Conservation (phyloP, 139 green algal species). For the Tetraselmis striata region DNA sequence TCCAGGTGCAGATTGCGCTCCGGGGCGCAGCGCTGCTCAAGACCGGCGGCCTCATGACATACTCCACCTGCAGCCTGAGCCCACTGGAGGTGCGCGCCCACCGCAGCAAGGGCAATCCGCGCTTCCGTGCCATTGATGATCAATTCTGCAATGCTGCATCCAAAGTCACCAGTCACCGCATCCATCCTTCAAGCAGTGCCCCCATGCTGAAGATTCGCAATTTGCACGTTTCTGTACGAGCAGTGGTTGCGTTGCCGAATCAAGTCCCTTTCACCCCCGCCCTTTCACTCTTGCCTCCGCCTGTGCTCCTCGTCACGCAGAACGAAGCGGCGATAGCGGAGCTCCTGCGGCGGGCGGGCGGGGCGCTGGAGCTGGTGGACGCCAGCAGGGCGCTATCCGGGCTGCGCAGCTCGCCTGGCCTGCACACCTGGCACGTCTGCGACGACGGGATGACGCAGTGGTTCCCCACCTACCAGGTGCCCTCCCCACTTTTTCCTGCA, state of each 20-base stretch:
- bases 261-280: too few species aligned
- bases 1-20: constrained; percentile 15
- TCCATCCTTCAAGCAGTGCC: too few species aligned
- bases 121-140: too few species aligned
- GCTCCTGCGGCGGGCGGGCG: constrained; percentile 21
- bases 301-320: too few species aligned
- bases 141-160: too few species aligned
- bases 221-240: too few species aligned
- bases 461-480: constrained; percentile 5
- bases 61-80: constrained; percentile 98
- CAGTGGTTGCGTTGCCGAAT: too few species aligned
- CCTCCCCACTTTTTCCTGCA: too few species aligned
- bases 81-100: constrained; percentile 69
- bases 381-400: constrained; percentile 57
- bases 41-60: constrained; percentile 86
- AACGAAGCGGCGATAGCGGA: constrained; percentile 15
- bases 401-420: constrained; percentile 68
- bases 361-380: constrained; percentile 83
- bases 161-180: too few species aligned
- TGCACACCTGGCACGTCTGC: constrained; percentile 70
- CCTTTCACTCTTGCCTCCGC: too few species aligned
- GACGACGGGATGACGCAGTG: constrained; percentile 34
- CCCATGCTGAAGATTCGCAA: too few species aligned
- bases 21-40: constrained; percentile 7
- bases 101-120: too few species aligned